Evolutionary conservation across 2,329 filamentous ascomycete species (phyloP).

Genomic region (Trichothecium sympodiale): DNA sequence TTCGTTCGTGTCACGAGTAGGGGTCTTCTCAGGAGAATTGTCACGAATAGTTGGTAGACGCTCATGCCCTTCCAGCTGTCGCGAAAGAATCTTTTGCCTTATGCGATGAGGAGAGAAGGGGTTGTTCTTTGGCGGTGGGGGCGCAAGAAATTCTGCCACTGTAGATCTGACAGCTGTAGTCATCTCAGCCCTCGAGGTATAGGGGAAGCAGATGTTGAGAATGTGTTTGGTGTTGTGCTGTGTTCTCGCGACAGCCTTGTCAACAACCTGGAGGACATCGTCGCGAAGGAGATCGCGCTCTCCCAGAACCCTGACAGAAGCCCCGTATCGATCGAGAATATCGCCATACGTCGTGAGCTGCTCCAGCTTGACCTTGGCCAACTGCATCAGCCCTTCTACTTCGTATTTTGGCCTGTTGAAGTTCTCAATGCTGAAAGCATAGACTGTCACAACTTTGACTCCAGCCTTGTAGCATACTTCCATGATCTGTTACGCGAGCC

Average conservation of each 20-base stretch:
- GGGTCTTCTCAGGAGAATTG: constrained; percentile 28
- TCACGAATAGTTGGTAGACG: constrained; percentile 38
- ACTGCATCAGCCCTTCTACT: constrained; percentile 93
- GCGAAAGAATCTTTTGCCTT: constrained; percentile 69
- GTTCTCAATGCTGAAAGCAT: constrained; percentile 98
- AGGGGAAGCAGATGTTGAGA: constrained; percentile 95
- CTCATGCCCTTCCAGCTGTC: constrained; percentile 40
- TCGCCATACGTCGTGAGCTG: constrained; percentile 91
- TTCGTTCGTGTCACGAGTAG: constrained; percentile 24
- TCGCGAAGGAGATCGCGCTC: constrained; percentile 73
- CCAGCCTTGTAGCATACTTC: constrained; percentile 98
- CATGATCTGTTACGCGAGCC: constrained; percentile 51
- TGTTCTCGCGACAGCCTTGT: constrained; percentile 77
- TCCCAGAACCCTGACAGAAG: constrained; percentile 73
- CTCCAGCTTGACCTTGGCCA: constrained; percentile 88
- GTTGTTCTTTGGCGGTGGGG: constrained; percentile 52
- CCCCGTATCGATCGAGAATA: constrained; percentile 84
- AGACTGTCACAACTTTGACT: constrained; percentile 93
- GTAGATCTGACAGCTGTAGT: constrained; percentile 80
- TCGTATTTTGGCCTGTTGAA: constrained; percentile 96
- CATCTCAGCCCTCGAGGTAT: constrained; percentile 92
- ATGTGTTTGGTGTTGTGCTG: constrained; percentile 68
- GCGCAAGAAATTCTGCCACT: constrained; percentile 74
- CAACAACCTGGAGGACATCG: constrained; percentile 82
- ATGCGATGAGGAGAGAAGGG: constrained; percentile 85